Conservation (phyloP, 2,329 filamentous ascomycete species). For the Ophiobolus disseminans region DNA sequence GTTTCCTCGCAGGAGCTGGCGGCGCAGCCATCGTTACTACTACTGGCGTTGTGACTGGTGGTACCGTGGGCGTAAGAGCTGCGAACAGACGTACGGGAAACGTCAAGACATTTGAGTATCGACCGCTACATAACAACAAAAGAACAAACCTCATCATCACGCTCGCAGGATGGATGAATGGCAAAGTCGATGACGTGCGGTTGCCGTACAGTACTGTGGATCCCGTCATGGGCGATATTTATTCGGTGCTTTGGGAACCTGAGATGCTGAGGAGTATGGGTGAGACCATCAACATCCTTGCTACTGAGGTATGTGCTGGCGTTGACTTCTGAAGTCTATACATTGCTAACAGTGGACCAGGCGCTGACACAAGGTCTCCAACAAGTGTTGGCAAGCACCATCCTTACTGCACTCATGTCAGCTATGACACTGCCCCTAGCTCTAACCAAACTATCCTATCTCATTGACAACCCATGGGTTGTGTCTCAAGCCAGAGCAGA, state of each 20-base stretch:
- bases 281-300: constrained; percentile 97
- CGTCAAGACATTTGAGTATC: constrained; percentile 96
- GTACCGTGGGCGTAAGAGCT: constrained; percentile 83
- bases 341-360: constrained; percentile 54
- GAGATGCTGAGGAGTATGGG: constrained; percentile 98
- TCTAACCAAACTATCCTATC: constrained; percentile 89
- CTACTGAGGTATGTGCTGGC: constrained; percentile 76
- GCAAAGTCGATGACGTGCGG: constrained; percentile 95
- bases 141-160: constrained; percentile 94
- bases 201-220: constrained; percentile 96
- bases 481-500: constrained; percentile 93
- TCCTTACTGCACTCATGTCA: constrained; percentile 88
- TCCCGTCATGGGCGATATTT: constrained; percentile 97
- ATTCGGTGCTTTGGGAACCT: constrained; percentile 96
- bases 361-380: constrained; percentile 95
- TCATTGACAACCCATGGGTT: constrained; percentile 98
- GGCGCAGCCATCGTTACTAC: constrained; percentile 95
- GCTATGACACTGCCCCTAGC: constrained; percentile 91
- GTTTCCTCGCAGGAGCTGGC: constrained; percentile 88
- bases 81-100: constrained; percentile 87
- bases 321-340: constrained; percentile 30
- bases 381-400: constrained; percentile 89
- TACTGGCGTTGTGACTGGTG: constrained; percentile 82
- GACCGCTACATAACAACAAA: constrained; percentile 97
- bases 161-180: constrained; percentile 97